Evolutionary conservation across 495 filamentous ascomycete species (phyloP).

Genomic region (Amphirosellinia nigrospora): DNA sequence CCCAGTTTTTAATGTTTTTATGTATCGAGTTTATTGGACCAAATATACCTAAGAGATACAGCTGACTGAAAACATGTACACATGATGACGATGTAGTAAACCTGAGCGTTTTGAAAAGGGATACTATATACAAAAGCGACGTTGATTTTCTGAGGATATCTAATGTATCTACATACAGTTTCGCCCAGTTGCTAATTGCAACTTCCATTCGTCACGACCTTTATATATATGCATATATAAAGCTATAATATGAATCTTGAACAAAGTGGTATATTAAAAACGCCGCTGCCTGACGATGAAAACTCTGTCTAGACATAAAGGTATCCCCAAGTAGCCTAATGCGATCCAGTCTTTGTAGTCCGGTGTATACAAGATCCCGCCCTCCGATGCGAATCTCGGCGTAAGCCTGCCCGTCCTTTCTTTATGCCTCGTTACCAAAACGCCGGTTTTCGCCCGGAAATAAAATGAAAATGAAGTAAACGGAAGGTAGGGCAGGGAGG

Average conservation of each 20-base stretch:
- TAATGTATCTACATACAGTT: neutral
- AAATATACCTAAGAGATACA: neutral
- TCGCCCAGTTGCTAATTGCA: neutral
- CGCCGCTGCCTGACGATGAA: neutral
- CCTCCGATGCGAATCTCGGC: constrained; percentile 4
- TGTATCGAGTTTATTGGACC: neutral
- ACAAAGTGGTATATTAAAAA: constrained; percentile 9
- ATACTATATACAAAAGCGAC: neutral
- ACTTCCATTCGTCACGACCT: neutral
- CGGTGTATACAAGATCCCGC: neutral
- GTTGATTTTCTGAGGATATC: neutral
- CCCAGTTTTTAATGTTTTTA: too few relatives aligned
- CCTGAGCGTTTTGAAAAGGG: neutral
- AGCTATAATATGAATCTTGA: neutral
- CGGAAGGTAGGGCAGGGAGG: neutral
- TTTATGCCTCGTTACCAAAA: constrained; percentile 12
- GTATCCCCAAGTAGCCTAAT: constrained; percentile 5
- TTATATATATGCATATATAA: neutral
- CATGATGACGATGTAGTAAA: neutral
- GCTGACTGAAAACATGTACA: neutral
- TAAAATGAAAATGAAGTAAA: neutral
- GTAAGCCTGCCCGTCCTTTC: constrained; percentile 19
- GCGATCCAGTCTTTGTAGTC: neutral
- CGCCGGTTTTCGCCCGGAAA: neutral
- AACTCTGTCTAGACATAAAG: neutral